These are phyloP conservation scores for Vaucheria bursata DNA, from an alignment of 352 stramenopile species.

Conservation along the genomic window DNA sequence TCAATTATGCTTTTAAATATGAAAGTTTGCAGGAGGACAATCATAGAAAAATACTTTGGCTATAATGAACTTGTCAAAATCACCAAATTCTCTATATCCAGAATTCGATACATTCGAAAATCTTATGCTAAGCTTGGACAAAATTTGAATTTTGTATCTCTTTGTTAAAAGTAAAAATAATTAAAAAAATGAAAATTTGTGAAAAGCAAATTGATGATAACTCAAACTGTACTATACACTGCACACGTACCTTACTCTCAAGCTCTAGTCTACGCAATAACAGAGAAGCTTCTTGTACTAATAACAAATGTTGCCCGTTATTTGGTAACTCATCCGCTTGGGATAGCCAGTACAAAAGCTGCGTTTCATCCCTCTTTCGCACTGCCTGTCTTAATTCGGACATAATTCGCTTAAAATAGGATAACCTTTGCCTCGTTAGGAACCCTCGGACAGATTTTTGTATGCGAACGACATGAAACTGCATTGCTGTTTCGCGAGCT, in stretches of 20 bases:
- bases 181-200: no score
- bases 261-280: conserved; percentile 51
- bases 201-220: no score
- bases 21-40: no score
- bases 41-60: no score
- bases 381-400: conserved; percentile 43
- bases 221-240: no score
- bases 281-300: conserved; percentile 52
- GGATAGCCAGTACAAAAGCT: conserved; percentile 32
- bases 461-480: conserved; percentile 7
- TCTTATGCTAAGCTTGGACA: no score
- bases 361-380: conserved; percentile 32
- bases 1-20: no score
- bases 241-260: conserved; percentile 45
- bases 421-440: conserved; percentile 29
- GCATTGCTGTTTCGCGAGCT: conserved; percentile 47
- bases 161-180: no score
- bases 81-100: no score
- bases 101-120: no score
- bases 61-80: no score
- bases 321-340: conserved; percentile 53
- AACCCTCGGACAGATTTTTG: conserved; percentile 28
- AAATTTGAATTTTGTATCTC: no score
- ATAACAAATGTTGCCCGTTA: conserved; percentile 50
- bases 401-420: conserved; percentile 40